These are phyloP conservation scores for Phytophthora multivora DNA, from an alignment of 352 stramenopile species.

Conservation along the genomic window DNA sequence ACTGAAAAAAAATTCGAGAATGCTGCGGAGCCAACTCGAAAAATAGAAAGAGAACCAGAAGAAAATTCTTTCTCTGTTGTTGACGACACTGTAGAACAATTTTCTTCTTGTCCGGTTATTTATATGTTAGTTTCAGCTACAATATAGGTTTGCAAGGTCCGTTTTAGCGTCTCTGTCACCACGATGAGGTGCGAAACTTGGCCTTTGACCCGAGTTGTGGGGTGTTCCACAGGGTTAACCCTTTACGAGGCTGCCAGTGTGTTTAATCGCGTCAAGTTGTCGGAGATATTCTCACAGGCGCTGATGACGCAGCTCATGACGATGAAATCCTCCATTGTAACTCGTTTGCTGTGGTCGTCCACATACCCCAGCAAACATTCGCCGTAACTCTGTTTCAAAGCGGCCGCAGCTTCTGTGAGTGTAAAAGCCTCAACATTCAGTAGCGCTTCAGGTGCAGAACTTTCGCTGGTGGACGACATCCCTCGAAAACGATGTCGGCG, in stretches of 20 bases:
- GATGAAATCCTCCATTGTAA: conserved; percentile 72
- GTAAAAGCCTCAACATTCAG: conserved; percentile 68
- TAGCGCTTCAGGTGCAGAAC: conserved; percentile 43
- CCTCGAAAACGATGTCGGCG: conserved; percentile 29
- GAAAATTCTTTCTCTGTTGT: no score
- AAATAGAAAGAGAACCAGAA: no score
- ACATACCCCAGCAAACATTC: conserved; percentile 51
- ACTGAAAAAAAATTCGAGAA: no score
- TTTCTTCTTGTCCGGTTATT: no score
- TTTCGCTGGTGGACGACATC: conserved; percentile 36
- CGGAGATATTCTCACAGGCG: conserved; percentile 58
- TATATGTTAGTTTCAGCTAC: no score
- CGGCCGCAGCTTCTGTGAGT: conserved; percentile 50
- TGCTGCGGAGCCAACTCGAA: no score
- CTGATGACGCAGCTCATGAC: conserved; percentile 77
- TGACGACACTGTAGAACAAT: no score
- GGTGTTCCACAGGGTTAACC: no score
- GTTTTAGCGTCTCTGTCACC: no score
- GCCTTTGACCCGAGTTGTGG: no score
- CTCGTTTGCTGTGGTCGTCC: conserved; percentile 32
- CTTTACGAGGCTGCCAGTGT: conserved; percentile 57
- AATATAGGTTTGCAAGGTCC: no score
- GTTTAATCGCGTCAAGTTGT: conserved; percentile 61
- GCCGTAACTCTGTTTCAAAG: conserved; percentile 60
- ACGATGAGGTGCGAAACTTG: no score